Evolutionary conservation across 140 eudicot genomes (phyloP).

Genomic region (Ambrosia hybrid): DNA sequence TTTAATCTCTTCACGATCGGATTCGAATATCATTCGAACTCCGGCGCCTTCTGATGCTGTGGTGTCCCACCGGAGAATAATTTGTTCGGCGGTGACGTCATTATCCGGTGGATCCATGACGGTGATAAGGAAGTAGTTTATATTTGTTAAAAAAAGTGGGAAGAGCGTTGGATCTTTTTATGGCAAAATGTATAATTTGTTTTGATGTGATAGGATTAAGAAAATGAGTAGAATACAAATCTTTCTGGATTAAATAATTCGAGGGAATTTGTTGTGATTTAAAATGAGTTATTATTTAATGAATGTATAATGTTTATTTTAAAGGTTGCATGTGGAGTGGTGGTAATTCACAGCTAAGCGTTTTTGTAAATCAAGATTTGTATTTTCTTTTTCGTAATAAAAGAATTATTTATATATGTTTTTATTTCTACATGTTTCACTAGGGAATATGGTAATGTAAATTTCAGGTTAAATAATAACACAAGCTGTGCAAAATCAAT

Average conservation of each 20-base stretch:
- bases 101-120: conserved; percentile 13
- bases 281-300: neutral
- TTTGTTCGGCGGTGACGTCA: conserved; percentile 11
- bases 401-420: too few species aligned
- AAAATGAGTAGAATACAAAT: conserved; percentile 8
- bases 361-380: neutral
- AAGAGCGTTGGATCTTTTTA: neutral
- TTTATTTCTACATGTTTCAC: too few species aligned
- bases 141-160: neutral
- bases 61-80: conserved; percentile 18
- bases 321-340: conserved; percentile 15
- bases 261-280: neutral
- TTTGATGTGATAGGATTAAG: neutral
- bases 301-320: neutral
- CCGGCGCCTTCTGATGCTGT: conserved; percentile 1
- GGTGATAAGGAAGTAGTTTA: neutral
- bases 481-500: too few species aligned
- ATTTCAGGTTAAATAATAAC: too few species aligned
- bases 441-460: too few species aligned
- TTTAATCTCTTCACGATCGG: conserved; percentile 6
- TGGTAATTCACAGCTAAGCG: conserved; percentile 14
- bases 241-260: neutral
- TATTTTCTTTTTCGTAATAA: neutral
- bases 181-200: conserved; percentile 15
- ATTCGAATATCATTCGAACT: conserved; percentile 12